Base-by-base conservation (phyloP, 495 filamentous ascomycete species). In the Daldinia childiae region DNA sequence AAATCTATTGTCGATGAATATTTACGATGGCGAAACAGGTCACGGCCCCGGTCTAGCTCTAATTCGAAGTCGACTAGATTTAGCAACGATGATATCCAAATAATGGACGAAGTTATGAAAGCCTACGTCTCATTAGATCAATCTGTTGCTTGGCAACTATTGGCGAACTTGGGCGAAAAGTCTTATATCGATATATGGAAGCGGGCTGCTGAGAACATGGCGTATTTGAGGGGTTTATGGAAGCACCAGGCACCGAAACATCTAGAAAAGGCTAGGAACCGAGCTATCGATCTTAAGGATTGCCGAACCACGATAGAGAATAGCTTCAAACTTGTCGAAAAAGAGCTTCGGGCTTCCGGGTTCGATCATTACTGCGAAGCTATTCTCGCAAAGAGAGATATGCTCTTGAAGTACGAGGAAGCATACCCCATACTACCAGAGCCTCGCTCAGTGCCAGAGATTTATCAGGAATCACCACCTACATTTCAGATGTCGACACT, bases 351-450 rank as follows among this genome's bases (percentile, higher is more conserved):
- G 41, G 8, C 24, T 19, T 34, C 27, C 5, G 54, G 56, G 14
- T 19, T 34, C 14, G 38, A 36, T 12, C 6, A 51, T 29, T 27
- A 27, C 7, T 60, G 59, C 34, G 60, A 60, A 0, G 54, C 58
- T 12, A 64, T 72, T 8, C 34, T 57, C 15, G 27, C 19, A 3
- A 72, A 72, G 36, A 50, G 51, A 45, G 45, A 43, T 0, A 55
- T 57, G 64, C 69, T 72, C 19, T 36, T 32, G 29, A 60, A 57
- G 36, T 72, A 68, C 26, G 69, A 72, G 30, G 54, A 72, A 27
- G 64, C 59, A 24, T 72, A 72, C 14, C 69, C 69, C 6, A 30
- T 68, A 48, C 8, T 48, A 19, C 64, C 8, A 7, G 55, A 14
- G 17, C 6, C 41, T 19, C 41, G 41, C 41, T 1, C 6, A 21